Base-by-base conservation (phyloP, 2,329 filamentous ascomycete species). In the Calonectria honghensis region DNA sequence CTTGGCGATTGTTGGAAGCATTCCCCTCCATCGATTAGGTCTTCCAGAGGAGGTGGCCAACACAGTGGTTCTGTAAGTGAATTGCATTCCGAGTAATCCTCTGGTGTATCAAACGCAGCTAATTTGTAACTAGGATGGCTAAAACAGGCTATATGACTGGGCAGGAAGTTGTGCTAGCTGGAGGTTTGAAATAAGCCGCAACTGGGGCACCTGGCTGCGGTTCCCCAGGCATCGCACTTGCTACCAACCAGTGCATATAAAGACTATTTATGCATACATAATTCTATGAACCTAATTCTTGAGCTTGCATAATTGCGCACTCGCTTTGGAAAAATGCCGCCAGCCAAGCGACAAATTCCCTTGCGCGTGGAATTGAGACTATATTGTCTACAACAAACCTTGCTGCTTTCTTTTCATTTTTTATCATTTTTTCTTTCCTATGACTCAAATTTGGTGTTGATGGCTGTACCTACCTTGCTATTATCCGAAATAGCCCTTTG, bases 1-100 rank as follows among this genome's bases (percentile, higher is more conserved):
- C 0, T 79, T 85, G 0, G 84, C 82, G 0, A 84, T 86, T 37
- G 83, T 83, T 0, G 80, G 81, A 0, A 80, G 80, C 18, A 79
- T 86, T 5, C 84, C 84, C 0, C 79, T 86, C 0, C 82, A 82
- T 54, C 79, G 84, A 14, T 70, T 86, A 5, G 84, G 85, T 4
- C 70, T 78, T 1, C 84, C 84, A 0, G 78, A 84, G 7, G 84
- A 86, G 51, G 84, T 85, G 14, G 79, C 82, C 11, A 84, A 82
- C 24, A 79, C 84, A 10, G 82, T 84, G 9, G 78, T 75, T 6
- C 84, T 85, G 84, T 84, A 63, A 78, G 83, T 81, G 20, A 24
- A 41, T 24, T 24, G 14, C 11, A n/a, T 48, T 3, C 2, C 20
- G 2, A 64, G 6, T 11, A 0, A 3, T 2, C 2, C 2, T 31